These are phyloP conservation scores for Pinus tabuliformis DNA, from an alignment of 75 land plant species.

Conservation along the genomic window DNA sequence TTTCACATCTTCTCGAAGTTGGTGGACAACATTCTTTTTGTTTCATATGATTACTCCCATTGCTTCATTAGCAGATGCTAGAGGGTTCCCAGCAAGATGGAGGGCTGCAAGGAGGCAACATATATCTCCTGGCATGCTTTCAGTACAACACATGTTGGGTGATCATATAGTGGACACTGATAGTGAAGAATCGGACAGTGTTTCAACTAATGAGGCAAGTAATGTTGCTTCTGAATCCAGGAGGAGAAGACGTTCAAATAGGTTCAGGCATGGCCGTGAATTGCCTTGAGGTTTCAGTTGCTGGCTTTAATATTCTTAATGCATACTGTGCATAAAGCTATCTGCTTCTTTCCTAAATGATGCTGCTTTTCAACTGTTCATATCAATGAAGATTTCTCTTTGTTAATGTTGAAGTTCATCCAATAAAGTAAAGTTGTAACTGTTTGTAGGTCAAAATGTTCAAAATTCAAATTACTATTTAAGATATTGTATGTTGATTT, in stretches of 20 bases:
- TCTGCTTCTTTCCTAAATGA: background rate
- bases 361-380: constrained; percentile 5
- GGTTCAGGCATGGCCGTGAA: constrained; percentile 7
- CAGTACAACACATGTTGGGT: constrained; percentile 10
- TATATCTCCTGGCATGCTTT: constrained; percentile 12
- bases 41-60: constrained; percentile 69
- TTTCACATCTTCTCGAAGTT: constrained; percentile 34
- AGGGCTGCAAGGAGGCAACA: constrained; percentile 13
- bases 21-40: constrained; percentile 63
- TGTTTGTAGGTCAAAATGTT: background rate
- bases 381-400: background rate
- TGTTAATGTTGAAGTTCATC: background rate
- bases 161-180: constrained; percentile 8
- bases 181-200: background rate
- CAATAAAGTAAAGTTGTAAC: background rate
- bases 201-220: constrained; percentile 4
- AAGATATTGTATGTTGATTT: background rate
- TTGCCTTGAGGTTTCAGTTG: constrained; percentile 1
- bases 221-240: constrained; percentile 2
- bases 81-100: constrained; percentile 10
- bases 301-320: background rate
- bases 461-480: background rate
- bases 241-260: constrained; percentile 9
- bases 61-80: constrained; percentile 9
- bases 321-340: background rate